Base-by-base conservation (phyloP, 441 rosid species). In the Jatropha podagrica region DNA sequence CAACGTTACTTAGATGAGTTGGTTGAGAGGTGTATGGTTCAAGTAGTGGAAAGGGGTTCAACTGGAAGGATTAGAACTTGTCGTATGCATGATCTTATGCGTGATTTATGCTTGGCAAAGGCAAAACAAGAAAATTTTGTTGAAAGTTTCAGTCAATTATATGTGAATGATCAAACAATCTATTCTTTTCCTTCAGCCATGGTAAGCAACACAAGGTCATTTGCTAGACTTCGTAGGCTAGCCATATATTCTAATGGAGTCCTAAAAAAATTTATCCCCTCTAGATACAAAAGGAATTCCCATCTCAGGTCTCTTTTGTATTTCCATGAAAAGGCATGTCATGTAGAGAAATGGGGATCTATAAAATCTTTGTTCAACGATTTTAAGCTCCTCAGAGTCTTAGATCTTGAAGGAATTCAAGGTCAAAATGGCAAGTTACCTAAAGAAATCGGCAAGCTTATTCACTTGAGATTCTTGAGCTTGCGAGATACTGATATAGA, bases 161-260 rank as follows among this genome's bases (percentile, higher is more conserved):
- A 46, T 27, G 41, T 15, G 32, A 67, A 54, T 51, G 80, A 66
- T 14, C 54, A 12, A 12, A 5, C 54, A 3, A 58, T 41, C 5
- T 38, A 55, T 32, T 49, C 63, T 32, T 38, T n/a, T 60, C 58
- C 76, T 58, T 18, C 32, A 2, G 59, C 60, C 46, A 48, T 13
- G 42, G 49, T n/a, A 4, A 77, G 79, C 8, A 76, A 60, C 8
- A 62, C 64, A 4, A 76, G 46, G 23, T 80, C 72, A 74, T 72
- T 78, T 4, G 85, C 79, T 32, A 80, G 78, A 70, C 79, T 80
- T 26, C 88, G 74, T 26, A 78, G 77, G 63, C 74, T 78, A 48
- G 75, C 69, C 3, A 14, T 78, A 13, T 32, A 56, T 78, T 32
- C 54, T 4, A 66, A 74, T 54, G 74, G 71, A 68, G 40, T 61